These are phyloP conservation scores for Citrus cavaleriei DNA, from an alignment of 345 rosid species.

Conservation along the genomic window DNA sequence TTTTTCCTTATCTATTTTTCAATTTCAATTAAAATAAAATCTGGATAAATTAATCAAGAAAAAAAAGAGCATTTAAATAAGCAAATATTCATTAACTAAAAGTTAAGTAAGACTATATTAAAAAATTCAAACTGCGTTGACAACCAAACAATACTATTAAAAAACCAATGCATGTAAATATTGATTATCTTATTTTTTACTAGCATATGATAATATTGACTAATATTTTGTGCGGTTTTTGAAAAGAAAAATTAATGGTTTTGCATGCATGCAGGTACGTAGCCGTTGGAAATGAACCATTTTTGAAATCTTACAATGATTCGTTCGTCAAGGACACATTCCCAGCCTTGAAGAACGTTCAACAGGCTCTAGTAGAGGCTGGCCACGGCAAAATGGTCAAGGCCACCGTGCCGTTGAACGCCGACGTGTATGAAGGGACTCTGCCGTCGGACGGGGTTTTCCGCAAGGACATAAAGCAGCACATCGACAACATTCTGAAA, in stretches of 20 bases:
- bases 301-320: constrained; percentile 65
- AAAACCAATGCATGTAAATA: too few species aligned
- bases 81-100: too few species aligned
- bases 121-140: too few species aligned
- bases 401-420: constrained; percentile 65
- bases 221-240: too few species aligned
- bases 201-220: too few species aligned
- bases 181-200: too few species aligned
- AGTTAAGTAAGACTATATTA: too few species aligned
- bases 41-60: too few species aligned
- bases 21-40: neutral
- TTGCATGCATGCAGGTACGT: constrained; percentile 50
- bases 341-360: constrained; percentile 72
- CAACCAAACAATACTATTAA: too few species aligned
- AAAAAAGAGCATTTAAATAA: too few species aligned
- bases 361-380: constrained; percentile 59
- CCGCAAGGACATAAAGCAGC: constrained; percentile 39
- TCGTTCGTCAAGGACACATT: constrained; percentile 32
- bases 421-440: constrained; percentile 65
- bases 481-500: constrained; percentile 40
- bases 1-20: neutral
- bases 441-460: constrained; percentile 69
- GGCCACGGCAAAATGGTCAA: constrained; percentile 51
- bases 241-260: too few species aligned
- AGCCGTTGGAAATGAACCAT: constrained; percentile 88